phyloP scores from a whole-genome alignment of 2,329 filamentous ascomycete species.

The Sphaerulina vaccinii region DNA sequence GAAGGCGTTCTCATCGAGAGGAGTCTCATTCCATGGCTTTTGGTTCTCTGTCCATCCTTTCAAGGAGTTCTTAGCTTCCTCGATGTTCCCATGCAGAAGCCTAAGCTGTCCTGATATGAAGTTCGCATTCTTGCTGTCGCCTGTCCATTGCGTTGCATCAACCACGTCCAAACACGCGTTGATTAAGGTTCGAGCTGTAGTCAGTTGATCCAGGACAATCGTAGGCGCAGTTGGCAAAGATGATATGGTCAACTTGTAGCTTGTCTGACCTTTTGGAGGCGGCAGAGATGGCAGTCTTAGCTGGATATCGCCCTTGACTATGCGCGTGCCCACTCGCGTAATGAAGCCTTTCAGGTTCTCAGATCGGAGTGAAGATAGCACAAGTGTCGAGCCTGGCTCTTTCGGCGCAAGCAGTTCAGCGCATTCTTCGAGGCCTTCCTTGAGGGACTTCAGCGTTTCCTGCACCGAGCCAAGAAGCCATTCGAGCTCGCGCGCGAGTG shows the following conservation, averaged over 20 bases:
- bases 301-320: slow-evolving; percentile 83
- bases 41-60: slow-evolving; percentile 55
- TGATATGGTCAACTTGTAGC: slow-evolving; percentile 54
- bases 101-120: slow-evolving; percentile 60
- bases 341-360: slow-evolving; percentile 91
- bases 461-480: slow-evolving; percentile 64
- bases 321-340: slow-evolving; percentile 82
- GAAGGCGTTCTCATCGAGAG: slow-evolving; percentile 58
- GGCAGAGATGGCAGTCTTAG: slow-evolving; percentile 71
- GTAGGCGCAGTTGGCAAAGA: slow-evolving; percentile 55
- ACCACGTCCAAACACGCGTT: slow-evolving; percentile 82
- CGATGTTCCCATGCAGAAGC: slow-evolving; percentile 60
- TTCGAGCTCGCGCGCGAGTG: slow-evolving; percentile 58
- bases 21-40: slow-evolving; percentile 56
- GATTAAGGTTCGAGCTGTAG: slow-evolving; percentile 70
- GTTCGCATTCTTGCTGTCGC: slow-evolving; percentile 59
- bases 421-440: slow-evolving; percentile 80
- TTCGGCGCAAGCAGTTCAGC: slow-evolving; percentile 80
- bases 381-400: slow-evolving; percentile 83
- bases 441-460: slow-evolving; percentile 60
- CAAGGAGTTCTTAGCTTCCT: slow-evolving; percentile 58
- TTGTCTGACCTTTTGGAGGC: slow-evolving; percentile 51
- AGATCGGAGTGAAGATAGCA: slow-evolving; percentile 80
- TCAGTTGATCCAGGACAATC: slow-evolving; percentile 67
- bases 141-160: slow-evolving; percentile 71